Base-by-base conservation (phyloP, 371 early-diverging fungal genomes). In the Lichtheimia ornata region DNA sequence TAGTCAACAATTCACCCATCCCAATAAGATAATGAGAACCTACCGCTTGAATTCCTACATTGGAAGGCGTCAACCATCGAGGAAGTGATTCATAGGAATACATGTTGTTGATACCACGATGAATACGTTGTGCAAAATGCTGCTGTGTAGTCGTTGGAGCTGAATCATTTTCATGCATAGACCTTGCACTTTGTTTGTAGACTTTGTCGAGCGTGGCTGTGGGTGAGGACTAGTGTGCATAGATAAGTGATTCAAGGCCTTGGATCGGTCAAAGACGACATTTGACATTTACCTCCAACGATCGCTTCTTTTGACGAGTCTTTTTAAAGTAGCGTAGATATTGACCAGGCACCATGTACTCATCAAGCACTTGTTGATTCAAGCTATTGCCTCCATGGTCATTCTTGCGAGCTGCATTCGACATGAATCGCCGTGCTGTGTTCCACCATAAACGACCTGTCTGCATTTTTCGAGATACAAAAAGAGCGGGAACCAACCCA, bases 281-380 rank as follows among this genome's bases (percentile, higher is more conserved):
- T 14, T 20, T 6, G 20, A 45, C 45, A 28, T 17, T 4, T 20
- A 47, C 47, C 47, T 18, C 47, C n/a, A 47, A 4, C 7, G 44
- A 22, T 47, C 40, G 20, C 24, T 47, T 53, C 27, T 53, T 61
- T 30, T 24, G 20, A 40, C 58, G 50, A 13, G 49, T 50, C 22
- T 55, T 41, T 41, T 75, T 73, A 35, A 79, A 73, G 41, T 60
- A 79, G 1, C 51, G 61, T 6, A 73, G 53, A 47, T 45, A 65
- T 50, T 68, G 73, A 13, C 79, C 79, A 11, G 79, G 79, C 15
- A 79, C 72, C 79, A 79, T 73, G 14, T 58, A 64, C 5, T 73
- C 72, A 27, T 71, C 53, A 27, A 73, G 24, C 20, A 55, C 20
- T 30, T 63, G 55, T 9, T 61, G 64, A n/a, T 62, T 40, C 17